Conservation (phyloP, 1,284 basidiomycete genomes). For the Leccinum fallax region DNA sequence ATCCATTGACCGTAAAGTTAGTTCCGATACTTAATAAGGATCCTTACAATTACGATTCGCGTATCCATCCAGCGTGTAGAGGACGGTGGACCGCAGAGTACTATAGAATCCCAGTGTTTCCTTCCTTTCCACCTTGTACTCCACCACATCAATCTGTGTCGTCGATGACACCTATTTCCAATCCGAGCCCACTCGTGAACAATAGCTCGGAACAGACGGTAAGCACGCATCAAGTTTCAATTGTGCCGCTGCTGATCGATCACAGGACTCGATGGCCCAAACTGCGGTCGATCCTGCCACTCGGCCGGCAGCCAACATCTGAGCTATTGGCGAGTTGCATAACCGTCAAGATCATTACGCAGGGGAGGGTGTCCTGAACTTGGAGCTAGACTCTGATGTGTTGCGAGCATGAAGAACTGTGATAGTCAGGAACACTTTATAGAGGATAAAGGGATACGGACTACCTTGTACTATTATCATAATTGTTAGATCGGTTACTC, state of each 20-base stretch:
- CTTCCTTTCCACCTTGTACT: not conserved
- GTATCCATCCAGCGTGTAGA: not conserved
- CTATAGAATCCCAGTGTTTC: not conserved
- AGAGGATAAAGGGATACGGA: not conserved
- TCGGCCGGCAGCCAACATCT: slow-evolving; percentile 1
- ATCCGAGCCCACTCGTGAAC: slow-evolving; percentile 4
- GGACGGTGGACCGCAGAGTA: not conserved
- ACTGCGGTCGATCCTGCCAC: slow-evolving; percentile 7
- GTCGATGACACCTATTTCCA: slow-evolving; percentile 11
- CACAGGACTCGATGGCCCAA: slow-evolving; percentile 12
- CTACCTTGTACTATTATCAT: not conserved
- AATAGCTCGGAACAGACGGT: slow-evolving; percentile 12
- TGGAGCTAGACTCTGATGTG: slow-evolving; percentile 9
- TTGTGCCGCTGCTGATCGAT: slow-evolving; percentile 1
- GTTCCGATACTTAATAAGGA: too few species aligned
- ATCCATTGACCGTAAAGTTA: too few species aligned
- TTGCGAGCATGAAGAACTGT: not conserved
- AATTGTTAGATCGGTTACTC: not conserved
- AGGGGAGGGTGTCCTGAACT: slow-evolving; percentile 17
- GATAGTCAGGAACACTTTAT: not conserved
- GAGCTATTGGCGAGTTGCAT: slow-evolving; percentile 19
- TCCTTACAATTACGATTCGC: not conserved
- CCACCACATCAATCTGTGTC: not conserved
- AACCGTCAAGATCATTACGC: slow-evolving; percentile 8
- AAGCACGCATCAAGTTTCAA: not conserved